Percentiles rank a stretch among this genome's conserved stretches.
These are phyloP conservation scores for Arxiozyma bovina DNA, from an alignment of 1,139 yeast species.

Conservation along the genomic window DNA sequence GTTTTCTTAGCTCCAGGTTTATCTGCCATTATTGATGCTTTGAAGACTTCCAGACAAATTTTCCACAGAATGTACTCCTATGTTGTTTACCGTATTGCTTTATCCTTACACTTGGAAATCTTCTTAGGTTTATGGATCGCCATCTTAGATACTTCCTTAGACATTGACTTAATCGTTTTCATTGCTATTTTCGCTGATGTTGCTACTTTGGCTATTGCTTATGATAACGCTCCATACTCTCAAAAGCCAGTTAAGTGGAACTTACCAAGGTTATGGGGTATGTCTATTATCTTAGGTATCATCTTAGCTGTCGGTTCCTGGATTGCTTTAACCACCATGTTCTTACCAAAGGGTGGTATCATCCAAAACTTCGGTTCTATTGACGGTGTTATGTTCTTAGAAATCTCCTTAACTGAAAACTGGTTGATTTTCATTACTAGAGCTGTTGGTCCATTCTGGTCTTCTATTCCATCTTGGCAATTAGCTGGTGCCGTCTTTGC, in stretches of 20 bases:
- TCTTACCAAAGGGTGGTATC: constrained; percentile 79
- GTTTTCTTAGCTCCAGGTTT: constrained; percentile 95
- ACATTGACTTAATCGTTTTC: constrained; percentile 83
- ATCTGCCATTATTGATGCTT: constrained; percentile 88
- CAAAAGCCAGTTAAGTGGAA: constrained; percentile 98
- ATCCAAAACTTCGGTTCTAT: constrained; percentile 89
- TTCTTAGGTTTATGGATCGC: constrained; percentile 94
- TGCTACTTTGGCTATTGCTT: constrained; percentile 91
- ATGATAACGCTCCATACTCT: constrained; percentile 96
- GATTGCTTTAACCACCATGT: constrained; percentile 88
- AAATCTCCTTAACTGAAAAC: constrained; percentile 87
- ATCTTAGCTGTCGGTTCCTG: constrained; percentile 84
- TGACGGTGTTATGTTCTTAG: constrained; percentile 86
- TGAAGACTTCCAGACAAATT: constrained; percentile 91
- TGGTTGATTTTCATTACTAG: constrained; percentile 94
- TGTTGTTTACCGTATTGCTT: constrained; percentile 93
- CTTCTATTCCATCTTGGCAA: constrained; percentile 89
- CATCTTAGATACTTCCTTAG: constrained; percentile 71
- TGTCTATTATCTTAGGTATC: constrained; percentile 76
- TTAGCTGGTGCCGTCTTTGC: constrained; percentile 83
- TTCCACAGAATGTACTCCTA: constrained; percentile 98
- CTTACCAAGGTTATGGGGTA: constrained; percentile 95
- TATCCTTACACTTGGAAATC: constrained; percentile 84
- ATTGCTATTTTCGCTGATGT: constrained; percentile 94
- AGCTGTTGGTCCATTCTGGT: constrained; percentile 95